These are phyloP conservation scores for Tetraselmis striata DNA, from an alignment of 139 green algal genomes.

Conservation along the genomic window DNA sequence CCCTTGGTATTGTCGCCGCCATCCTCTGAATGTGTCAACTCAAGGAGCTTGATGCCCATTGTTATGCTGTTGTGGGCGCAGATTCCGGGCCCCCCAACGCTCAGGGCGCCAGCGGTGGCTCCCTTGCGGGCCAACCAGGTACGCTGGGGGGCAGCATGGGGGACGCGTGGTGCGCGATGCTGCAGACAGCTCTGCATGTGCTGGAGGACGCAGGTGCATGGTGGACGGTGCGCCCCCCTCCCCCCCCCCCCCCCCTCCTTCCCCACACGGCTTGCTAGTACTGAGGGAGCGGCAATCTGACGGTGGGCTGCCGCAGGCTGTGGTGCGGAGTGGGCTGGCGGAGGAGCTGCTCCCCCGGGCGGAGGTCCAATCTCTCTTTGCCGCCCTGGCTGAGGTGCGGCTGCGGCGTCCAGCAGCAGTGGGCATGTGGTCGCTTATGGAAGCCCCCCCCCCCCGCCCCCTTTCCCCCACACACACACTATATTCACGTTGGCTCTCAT, in stretches of 20 bases:
- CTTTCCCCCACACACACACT: neutral
- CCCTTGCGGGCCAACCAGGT: neutral
- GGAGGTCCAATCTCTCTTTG: neutral
- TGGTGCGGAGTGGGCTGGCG: neutral
- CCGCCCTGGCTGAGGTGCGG: neutral
- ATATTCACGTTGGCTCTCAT: neutral
- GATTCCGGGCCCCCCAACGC: no score
- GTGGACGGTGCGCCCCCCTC: neutral
- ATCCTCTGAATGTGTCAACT: neutral
- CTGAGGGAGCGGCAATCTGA: neutral
- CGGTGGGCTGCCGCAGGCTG: neutral
- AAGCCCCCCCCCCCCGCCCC: neutral
- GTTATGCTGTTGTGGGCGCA: no score
- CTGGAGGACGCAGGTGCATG: neutral
- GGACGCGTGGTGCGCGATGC: neutral
- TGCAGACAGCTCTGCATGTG: neutral
- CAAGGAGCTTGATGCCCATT: no score
- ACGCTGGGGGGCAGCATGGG: neutral
- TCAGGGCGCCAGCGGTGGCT: neutral
- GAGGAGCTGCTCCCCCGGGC: neutral
- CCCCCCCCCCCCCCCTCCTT: neutral
- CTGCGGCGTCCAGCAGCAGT: neutral
- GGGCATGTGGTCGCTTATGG: neutral
- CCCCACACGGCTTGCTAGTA: neutral
- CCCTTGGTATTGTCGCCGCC: neutral